Conservation (phyloP, 345 rosid species). For the Clausena lansium region DNA sequence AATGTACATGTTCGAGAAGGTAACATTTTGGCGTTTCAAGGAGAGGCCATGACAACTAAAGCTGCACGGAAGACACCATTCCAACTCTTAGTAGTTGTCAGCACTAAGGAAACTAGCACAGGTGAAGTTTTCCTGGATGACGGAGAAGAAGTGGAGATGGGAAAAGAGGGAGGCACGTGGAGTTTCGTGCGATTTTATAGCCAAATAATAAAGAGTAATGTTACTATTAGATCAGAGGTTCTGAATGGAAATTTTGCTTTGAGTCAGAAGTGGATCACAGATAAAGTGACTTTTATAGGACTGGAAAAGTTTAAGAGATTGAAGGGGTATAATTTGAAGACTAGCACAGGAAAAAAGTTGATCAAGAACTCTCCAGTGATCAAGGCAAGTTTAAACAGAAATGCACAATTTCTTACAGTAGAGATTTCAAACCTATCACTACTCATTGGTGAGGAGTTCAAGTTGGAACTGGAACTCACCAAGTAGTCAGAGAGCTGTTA, state of each 20-base stretch:
- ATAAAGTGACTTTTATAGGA: constrained; percentile 1
- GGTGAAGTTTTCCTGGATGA: constrained; percentile 7
- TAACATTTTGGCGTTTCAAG: constrained; percentile 4
- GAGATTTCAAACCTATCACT: neutral
- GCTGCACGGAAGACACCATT: constrained; percentile 6
- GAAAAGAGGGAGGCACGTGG: neutral
- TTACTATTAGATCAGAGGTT: neutral
- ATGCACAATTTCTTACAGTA: neutral
- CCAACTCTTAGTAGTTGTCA: neutral
- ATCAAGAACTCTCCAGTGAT: neutral
- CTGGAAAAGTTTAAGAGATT: neutral
- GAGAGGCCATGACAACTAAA: neutral
- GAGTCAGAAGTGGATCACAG: neutral
- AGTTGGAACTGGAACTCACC: neutral
- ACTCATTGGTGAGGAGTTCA: neutral
- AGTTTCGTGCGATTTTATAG: neutral
- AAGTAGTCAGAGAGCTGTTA: neutral
- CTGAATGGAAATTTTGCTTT: neutral
- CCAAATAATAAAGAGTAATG: neutral
- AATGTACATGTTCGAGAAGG: constrained; percentile 4
- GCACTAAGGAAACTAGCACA: neutral
- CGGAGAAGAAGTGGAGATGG: neutral
- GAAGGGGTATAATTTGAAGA: neutral
- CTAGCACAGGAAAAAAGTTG: neutral
- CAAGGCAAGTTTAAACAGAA: neutral